Evolutionary conservation across 805 yeast species (phyloP).

Genomic region (Ogataea glucozyma): DNA sequence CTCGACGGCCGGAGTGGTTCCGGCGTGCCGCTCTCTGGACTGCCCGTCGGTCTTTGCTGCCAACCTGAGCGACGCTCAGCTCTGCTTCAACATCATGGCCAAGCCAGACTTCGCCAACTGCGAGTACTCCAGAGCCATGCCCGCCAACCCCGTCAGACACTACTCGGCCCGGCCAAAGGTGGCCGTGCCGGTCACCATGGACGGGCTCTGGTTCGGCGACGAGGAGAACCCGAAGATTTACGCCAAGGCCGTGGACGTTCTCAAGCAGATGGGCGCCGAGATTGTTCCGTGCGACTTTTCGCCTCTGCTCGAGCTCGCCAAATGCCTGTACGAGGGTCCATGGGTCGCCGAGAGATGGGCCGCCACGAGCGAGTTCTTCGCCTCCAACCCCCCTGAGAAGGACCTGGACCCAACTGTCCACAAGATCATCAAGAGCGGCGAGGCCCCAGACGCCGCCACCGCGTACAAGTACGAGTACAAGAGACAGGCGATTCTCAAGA

Average conservation of each 20-base stretch:
- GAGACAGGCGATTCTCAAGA: conserved; percentile 75
- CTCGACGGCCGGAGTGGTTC: conserved; percentile 90
- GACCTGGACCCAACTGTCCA: conserved; percentile 84
- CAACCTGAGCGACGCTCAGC: conserved; percentile 80
- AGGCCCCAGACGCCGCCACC: conserved; percentile 75
- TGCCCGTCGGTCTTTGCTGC: conserved; percentile 86
- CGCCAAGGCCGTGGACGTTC: conserved; percentile 56
- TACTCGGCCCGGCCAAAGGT: conserved; percentile 63
- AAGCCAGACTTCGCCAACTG: conserved; percentile 66
- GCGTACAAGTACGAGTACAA: conserved; percentile 84
- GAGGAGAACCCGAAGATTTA: conserved; percentile 71
- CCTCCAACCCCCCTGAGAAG: conserved; percentile 65
- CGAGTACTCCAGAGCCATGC: conserved; percentile 78
- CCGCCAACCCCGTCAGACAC: conserved; percentile 59
- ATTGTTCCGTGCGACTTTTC: conserved; percentile 68
- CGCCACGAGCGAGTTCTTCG: conserved; percentile 73
- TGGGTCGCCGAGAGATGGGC: conserved; percentile 97
- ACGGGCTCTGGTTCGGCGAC: conserved; percentile 75
- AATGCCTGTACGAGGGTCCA: conserved; percentile 93
- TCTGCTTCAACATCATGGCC: conserved; percentile 69
- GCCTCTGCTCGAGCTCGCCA: conserved; percentile 77
- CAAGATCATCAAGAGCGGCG: conserved; percentile 76
- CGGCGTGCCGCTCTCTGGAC: conserved; percentile 94
- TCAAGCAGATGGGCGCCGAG: conserved; percentile 55
- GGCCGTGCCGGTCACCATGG: conserved; percentile 72